Conservation (phyloP, 371 early-diverging fungal species). For the Apophysomyces variabilis region DNA sequence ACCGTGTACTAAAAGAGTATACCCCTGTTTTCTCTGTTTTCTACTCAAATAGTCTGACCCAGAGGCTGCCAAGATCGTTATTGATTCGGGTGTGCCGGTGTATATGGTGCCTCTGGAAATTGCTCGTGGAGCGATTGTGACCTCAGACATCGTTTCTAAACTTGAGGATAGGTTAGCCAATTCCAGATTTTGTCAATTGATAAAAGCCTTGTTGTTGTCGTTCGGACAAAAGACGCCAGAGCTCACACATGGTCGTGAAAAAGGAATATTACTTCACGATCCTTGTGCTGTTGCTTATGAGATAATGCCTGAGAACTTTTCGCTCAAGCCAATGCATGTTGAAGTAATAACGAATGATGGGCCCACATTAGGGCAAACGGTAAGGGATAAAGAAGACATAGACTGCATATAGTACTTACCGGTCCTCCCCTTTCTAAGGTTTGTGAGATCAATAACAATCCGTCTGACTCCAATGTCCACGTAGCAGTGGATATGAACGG, state of each 20-base stretch:
- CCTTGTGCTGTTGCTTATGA: slow-evolving; percentile 35
- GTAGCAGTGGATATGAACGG: slow-evolving; percentile 14
- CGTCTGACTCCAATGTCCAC: slow-evolving; percentile 15
- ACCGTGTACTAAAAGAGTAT: neutral
- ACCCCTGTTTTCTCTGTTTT: neutral
- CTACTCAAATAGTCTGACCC: slow-evolving; percentile 26
- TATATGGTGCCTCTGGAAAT: slow-evolving; percentile 43
- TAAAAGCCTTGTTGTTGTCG: slow-evolving; percentile 28
- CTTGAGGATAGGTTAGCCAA: slow-evolving; percentile 13
- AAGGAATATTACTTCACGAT: slow-evolving; percentile 39
- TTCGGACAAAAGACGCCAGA: slow-evolving; percentile 27
- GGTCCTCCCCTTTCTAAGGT: slow-evolving; percentile 1
- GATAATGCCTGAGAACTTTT: slow-evolving; percentile 27
- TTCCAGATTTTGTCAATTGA: slow-evolving; percentile 26
- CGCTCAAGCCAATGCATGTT: slow-evolving; percentile 22
- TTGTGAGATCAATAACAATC: slow-evolving; percentile 20
- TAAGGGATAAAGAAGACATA: neutral
- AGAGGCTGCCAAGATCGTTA: slow-evolving; percentile 41
- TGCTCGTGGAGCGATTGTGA: slow-evolving; percentile 28
- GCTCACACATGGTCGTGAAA: slow-evolving; percentile 19
- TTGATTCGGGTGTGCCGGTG: slow-evolving; percentile 25
- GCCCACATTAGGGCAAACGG: slow-evolving; percentile 19
- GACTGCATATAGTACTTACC: neutral
- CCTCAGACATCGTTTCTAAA: slow-evolving; percentile 20
- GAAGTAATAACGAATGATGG: slow-evolving; percentile 25